A percentile compares a stretch with the other conserved stretches of the same genome.
Conservation (phyloP, 73 alveolate species). For the Symbiodinium pilosum region DNA sequence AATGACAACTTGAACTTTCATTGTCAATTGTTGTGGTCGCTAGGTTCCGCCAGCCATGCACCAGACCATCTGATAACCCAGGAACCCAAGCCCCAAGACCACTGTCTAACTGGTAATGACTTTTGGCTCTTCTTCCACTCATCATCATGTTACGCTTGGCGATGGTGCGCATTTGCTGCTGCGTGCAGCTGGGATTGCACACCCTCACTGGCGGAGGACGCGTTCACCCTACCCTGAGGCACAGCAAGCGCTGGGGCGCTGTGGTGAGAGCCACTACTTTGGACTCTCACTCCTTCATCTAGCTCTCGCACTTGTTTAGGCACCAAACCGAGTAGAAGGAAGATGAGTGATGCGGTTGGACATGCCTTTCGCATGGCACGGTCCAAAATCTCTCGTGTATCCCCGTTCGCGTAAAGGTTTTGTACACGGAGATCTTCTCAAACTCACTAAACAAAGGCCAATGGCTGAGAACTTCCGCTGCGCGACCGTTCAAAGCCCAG, state of each 20-base stretch:
- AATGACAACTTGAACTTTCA: no score
- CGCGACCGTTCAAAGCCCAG: slow-evolving; percentile 31
- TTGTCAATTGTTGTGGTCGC: no score
- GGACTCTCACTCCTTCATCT: slow-evolving; percentile 60
- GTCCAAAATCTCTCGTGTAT: slow-evolving; percentile 51
- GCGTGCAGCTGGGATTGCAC: no score
- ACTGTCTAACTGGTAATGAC: no score
- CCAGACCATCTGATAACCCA: no score
- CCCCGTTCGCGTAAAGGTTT: not conserved
- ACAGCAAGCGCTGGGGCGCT: not conserved
- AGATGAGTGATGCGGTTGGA: slow-evolving; percentile 90
- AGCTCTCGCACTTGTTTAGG: slow-evolving; percentile 85
- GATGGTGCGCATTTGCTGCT: no score
- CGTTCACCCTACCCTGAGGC: not conserved
- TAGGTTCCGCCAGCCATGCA: no score
- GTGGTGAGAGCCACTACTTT: slow-evolving; percentile 3
- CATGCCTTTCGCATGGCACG: not conserved
- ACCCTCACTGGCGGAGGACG: not conserved
- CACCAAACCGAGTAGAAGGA: slow-evolving; percentile 88
- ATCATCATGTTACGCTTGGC: no score
- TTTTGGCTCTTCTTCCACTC: no score
- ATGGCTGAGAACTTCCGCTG: slow-evolving; percentile 15
- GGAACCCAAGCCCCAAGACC: no score
- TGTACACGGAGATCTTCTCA: slow-evolving; percentile 9
- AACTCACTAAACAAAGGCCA: slow-evolving; percentile 82